Evolutionary conservation across 2,329 filamentous ascomycete genomes (phyloP), one percentile per base, ranked within the genome.

Genomic region (Colletotrichum sublineola): DNA sequence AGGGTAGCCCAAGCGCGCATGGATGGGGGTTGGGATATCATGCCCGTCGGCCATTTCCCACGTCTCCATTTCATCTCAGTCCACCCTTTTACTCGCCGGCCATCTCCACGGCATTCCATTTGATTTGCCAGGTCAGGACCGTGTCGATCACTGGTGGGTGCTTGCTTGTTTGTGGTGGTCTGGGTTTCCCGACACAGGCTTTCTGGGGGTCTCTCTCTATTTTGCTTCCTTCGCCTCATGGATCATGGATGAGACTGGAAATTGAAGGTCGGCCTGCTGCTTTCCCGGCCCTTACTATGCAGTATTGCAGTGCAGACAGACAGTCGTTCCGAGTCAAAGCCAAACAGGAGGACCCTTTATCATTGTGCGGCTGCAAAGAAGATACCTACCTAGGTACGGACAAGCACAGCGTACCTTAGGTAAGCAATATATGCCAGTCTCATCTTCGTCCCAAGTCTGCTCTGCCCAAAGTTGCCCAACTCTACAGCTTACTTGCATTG

Each of bases 231-330:
- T 69, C 55, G 29, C 61, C 46, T 29, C 66, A 64, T 73, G 66
- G 61, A 50, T 73, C 66, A 65, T 73, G 66, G 66, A 40, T 64
- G 55, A 65, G 66, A 55, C 66, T 65, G 70, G 70, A 65, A 70
- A 73, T 70, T 73, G 70, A 44, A 44, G 40, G 55, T 33, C 55
- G 46, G 48, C 12, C 46, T 63, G 57, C 61, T 68, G 52, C 58
- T 38, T 63, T 71, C 57, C 67, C 57, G 68, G 50, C 48, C 58
- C 40, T 55, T 33, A 53, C 15, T 8, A 58, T 48, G 63, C 57
- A 58, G 24, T 24, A 24, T 24, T 48, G 18, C 4, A 46, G n/a
- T 46, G 44, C 44, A 14, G 18, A 46, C 44, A 8, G 42, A 44
- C 2, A 44, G 33, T 53, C 50, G 50, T 38, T 31, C n/a, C 56